Evolutionary conservation across 805 yeast species (phyloP).

Genomic region (Hanseniaspora thailandica): DNA sequence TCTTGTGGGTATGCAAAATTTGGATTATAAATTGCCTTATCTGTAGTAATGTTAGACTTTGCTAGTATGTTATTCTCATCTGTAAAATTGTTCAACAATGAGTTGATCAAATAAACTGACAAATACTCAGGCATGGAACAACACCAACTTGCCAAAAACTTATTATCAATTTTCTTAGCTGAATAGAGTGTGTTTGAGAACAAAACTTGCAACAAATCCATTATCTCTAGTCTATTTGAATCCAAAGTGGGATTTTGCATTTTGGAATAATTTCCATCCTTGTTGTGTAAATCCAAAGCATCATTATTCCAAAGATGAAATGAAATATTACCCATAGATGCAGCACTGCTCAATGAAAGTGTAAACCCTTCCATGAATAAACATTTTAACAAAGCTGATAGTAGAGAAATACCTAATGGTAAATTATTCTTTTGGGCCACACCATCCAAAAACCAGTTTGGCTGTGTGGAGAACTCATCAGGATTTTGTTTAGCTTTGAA

Average conservation of each 20-base stretch:
- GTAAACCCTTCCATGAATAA: constrained; percentile 26
- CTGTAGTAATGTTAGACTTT: neutral
- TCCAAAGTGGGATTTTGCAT: constrained; percentile 38
- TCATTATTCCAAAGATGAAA: constrained; percentile 72
- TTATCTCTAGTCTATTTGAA: constrained; percentile 53
- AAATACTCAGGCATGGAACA: constrained; percentile 39
- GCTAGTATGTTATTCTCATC: constrained; percentile 9
- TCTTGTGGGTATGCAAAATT: constrained; percentile 6
- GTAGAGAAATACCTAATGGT: constrained; percentile 31
- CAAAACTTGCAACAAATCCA: constrained; percentile 50
- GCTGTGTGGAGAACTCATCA: neutral
- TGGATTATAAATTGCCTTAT: neutral
- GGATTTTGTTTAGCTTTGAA: constrained; percentile 4
- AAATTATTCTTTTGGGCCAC: constrained; percentile 17
- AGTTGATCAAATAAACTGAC: constrained; percentile 46
- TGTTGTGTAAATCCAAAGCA: constrained; percentile 24
- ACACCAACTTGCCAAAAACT: constrained; percentile 47
- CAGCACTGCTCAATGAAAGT: constrained; percentile 18
- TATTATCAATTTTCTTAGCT: constrained; percentile 38
- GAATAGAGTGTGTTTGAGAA: constrained; percentile 51
- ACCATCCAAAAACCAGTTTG: constrained; percentile 15
- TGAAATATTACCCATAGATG: constrained; percentile 24
- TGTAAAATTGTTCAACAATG: constrained; percentile 48
- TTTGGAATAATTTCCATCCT: constrained; percentile 20
- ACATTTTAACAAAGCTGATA: constrained; percentile 22